Conservation (phyloP, 768 basidiomycete genomes). For the Mycena indigotica region DNA sequence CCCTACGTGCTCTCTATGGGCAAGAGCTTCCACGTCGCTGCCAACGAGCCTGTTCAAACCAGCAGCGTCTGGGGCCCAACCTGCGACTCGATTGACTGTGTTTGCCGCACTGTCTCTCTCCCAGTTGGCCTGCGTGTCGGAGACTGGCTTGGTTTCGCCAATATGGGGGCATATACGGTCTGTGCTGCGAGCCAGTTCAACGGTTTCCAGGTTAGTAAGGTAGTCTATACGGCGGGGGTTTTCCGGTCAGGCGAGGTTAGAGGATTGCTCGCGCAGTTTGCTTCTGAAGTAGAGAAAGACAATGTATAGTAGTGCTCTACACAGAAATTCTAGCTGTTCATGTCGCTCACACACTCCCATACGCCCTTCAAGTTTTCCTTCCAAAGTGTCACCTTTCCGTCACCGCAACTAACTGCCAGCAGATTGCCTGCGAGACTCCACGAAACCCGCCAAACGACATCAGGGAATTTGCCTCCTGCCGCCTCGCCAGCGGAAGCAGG, state of each 20-base stretch:
- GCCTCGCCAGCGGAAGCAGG: conserved; percentile 57
- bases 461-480: conserved; percentile 83
- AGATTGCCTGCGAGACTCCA: conserved; percentile 98
- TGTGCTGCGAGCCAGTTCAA: conserved; percentile 97
- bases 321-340: conserved; percentile 65
- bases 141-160: conserved; percentile 97
- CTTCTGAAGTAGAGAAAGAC: conserved; percentile 5
- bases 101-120: conserved; percentile 63
- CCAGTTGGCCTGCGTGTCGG: conserved; percentile 80
- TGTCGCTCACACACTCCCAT: conserved; percentile 97
- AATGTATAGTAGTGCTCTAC: conserved; percentile 2
- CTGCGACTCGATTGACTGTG: conserved; percentile 96
- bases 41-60: conserved; percentile 34
- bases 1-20: conserved; percentile 78
- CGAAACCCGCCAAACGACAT: conserved; percentile 98
- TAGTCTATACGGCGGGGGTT: conserved; percentile 46
- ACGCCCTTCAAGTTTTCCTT: conserved; percentile 94
- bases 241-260: conserved; percentile 13
- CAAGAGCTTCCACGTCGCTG: conserved; percentile 61
- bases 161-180: conserved; percentile 99
- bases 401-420: conserved; percentile 94
- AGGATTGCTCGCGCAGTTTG: conserved; percentile 15
- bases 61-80: conserved; percentile 97
- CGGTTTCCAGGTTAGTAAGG: conserved; percentile 80
- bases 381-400: conserved; percentile 98